Percentiles rank a stretch among this genome's conserved stretches.
phyloP scores from a whole-genome alignment of 306 rosid species.

The Chamaecrista fasciculata region DNA sequence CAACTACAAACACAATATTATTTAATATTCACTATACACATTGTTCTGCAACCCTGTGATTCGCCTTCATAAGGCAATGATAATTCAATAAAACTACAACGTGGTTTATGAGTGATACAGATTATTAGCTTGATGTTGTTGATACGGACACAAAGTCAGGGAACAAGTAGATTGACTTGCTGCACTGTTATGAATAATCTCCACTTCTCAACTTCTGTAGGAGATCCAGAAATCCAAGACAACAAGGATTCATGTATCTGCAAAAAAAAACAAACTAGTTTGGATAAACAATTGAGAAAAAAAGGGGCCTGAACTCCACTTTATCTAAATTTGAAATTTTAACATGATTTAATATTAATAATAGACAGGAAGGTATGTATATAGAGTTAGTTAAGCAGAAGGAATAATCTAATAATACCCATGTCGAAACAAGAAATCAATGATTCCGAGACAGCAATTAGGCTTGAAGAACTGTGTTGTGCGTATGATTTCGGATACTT shows the following conservation, averaged over 20 bases:
- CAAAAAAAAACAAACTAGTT: conserved; percentile 17
- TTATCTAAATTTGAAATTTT: background rate
- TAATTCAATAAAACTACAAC: no score
- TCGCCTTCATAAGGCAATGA: no score
- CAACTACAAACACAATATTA: no score
- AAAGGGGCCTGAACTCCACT: conserved; percentile 7
- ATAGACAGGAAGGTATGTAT: no score
- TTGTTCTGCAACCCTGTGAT: no score
- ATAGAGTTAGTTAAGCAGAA: background rate
- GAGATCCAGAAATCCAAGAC: conserved; percentile 69
- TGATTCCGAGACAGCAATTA: conserved; percentile 70
- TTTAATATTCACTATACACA: no score
- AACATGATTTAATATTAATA: no score
- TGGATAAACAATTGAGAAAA: no score
- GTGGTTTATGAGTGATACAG: no score
- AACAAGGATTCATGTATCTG: conserved; percentile 69
- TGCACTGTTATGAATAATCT: conserved; percentile 46
- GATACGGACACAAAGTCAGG: no score
- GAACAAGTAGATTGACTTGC: background rate
- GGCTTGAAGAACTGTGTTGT: conserved; percentile 66
- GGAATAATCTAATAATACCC: no score
- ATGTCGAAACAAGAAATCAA: conserved; percentile 71
- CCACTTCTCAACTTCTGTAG: conserved; percentile 66
- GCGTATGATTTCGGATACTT: conserved; percentile 67
- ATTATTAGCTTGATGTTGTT: no score